Conservation (phyloP, 2,329 filamentous ascomycete species). For the Tolypocladium album region DNA sequence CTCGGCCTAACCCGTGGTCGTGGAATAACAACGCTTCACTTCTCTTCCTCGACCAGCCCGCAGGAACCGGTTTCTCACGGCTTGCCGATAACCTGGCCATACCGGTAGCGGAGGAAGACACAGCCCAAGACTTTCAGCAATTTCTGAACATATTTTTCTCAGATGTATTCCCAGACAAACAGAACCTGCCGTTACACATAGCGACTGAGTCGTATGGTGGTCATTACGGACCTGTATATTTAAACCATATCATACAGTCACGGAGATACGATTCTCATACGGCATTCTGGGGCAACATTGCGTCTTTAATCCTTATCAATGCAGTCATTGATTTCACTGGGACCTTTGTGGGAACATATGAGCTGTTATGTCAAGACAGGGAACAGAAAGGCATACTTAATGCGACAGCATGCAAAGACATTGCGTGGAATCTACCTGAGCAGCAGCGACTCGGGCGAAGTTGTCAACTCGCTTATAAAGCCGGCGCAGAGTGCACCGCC, state of each 20-base stretch:
- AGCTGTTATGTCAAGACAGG: not conserved
- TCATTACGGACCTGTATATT: not conserved
- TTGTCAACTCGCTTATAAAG: not conserved
- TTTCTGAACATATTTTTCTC: not conserved
- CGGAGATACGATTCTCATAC: not conserved
- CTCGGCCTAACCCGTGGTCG: not conserved
- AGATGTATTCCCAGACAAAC: not conserved
- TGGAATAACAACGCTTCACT: not conserved
- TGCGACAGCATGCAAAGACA: not conserved
- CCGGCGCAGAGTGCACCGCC: not conserved
- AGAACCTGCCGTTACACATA: not conserved
- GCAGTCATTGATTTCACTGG: not conserved
- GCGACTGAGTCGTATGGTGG: not conserved
- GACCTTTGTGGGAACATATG: not conserved
- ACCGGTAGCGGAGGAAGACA: not conserved
- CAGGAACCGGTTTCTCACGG: not conserved
- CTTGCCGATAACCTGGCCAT: not conserved
- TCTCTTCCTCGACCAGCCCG: not conserved
- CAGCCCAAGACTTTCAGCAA: not conserved
- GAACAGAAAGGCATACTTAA: not conserved
- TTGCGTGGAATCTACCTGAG: not conserved
- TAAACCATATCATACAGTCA: not conserved
- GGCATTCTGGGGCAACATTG: not conserved
- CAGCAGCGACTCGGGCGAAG: not conserved
- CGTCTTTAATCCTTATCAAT: not conserved